These are phyloP conservation scores for Paratinospora sagittata DNA, from an alignment of 164 flowering plant species.

Conservation along the genomic window DNA sequence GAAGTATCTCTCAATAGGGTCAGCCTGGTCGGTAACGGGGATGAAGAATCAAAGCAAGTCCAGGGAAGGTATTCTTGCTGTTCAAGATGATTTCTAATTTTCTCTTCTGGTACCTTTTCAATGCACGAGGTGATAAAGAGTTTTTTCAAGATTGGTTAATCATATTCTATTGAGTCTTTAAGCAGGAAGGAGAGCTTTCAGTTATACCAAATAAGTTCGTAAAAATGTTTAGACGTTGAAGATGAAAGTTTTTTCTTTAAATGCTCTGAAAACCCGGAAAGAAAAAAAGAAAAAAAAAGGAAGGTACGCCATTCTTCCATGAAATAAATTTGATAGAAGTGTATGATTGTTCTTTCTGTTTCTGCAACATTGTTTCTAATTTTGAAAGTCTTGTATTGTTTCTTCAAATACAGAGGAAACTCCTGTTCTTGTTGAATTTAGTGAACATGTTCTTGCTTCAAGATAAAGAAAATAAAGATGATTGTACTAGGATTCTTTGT, in stretches of 20 bases:
- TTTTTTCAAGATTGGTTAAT: background rate
- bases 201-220: background rate
- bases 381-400: background rate
- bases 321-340: background rate
- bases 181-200: background rate
- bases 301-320: background rate
- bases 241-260: background rate
- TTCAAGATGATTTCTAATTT: background rate
- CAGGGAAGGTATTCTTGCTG: constrained; percentile 5
- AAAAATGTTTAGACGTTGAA: background rate
- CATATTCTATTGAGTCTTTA: background rate
- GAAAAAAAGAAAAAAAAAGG: background rate
- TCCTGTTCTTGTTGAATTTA: background rate
- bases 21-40: background rate
- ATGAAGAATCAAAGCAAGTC: background rate
- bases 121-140: background rate
- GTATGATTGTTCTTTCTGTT: constrained; percentile 3
- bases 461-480: background rate
- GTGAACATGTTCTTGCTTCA: background rate
- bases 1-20: constrained; percentile 2
- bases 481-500: background rate
- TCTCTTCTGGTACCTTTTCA: background rate
- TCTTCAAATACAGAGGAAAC: background rate
- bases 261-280: background rate
- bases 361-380: background rate